Conservation (phyloP, 192 early-diverging fungal species). For the Coemansia sp. region DNA sequence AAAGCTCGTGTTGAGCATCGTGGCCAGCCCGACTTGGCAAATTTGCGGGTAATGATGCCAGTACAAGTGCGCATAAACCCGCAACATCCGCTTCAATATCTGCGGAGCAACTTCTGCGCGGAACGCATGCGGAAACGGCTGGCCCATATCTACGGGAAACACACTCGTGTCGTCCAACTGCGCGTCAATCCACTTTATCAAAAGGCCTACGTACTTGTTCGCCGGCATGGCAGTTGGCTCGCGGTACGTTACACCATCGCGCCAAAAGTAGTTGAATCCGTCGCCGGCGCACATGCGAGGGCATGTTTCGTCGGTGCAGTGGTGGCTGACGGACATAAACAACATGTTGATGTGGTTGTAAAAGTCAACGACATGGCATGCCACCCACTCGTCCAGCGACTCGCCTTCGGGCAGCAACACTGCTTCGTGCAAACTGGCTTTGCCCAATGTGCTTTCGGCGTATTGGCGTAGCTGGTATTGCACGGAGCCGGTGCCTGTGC, state of each 20-base stretch:
- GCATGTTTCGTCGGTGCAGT: constrained; percentile 86
- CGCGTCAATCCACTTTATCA: constrained; percentile 81
- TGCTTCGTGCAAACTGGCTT: constrained; percentile 73
- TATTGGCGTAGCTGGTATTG: constrained; percentile 57
- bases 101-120: constrained; percentile 59
- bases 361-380: constrained; percentile 92
- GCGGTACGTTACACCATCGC: constrained; percentile 76
- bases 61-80: constrained; percentile 95
- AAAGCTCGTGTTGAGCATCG: constrained; percentile 91
- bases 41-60: constrained; percentile 78
- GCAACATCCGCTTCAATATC: constrained; percentile 85
- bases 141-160: constrained; percentile 81
- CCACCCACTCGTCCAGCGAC: constrained; percentile 88
- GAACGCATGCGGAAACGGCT: constrained; percentile 76
- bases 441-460: constrained; percentile 75
- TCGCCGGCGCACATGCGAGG: constrained; percentile 90
- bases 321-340: constrained; percentile 80
- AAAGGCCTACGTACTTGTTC: constrained; percentile 83
- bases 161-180: constrained; percentile 84
- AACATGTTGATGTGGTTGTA: constrained; percentile 97
- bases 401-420: constrained; percentile 87
- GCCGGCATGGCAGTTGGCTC: constrained; percentile 88
- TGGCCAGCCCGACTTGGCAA: constrained; percentile 74
- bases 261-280: constrained; percentile 86
- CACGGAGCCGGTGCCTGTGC: constrained; percentile 36